phyloP scores from a whole-genome alignment of 768 basidiomycete species.

The Boletus pseudo-olivaceus region DNA sequence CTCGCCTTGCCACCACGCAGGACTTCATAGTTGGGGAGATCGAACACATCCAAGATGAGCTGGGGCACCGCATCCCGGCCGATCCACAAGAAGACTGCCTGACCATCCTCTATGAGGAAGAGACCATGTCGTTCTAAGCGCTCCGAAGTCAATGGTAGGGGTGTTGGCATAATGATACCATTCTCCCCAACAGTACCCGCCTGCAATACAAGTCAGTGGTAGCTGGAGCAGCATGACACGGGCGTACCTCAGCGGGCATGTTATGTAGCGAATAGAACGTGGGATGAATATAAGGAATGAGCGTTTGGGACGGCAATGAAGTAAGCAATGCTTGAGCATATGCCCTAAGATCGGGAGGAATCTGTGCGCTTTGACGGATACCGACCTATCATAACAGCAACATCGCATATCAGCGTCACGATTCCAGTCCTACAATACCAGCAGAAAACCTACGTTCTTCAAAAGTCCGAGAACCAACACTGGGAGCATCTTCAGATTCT shows the following conservation, averaged over 20 bases:
- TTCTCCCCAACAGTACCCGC: constrained; percentile 88
- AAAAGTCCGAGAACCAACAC: constrained; percentile 84
- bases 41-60: constrained; percentile 91
- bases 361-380: constrained; percentile 92
- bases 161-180: constrained; percentile 83
- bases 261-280: constrained; percentile 94
- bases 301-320: constrained; percentile 83
- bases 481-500: constrained; percentile 94
- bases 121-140: constrained; percentile 92
- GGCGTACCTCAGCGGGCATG: constrained; percentile 84
- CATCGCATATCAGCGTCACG: neutral
- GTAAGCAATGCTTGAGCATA: constrained; percentile 93
- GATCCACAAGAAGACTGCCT: constrained; percentile 97
- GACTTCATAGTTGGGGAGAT: constrained; percentile 81
- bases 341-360: constrained; percentile 93
- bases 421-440: neutral
- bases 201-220: constrained; percentile 36
- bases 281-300: constrained; percentile 94
- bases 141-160: constrained; percentile 92
- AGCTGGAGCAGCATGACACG: neutral
- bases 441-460: constrained; percentile 73
- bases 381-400: constrained; percentile 58
- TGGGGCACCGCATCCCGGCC: constrained; percentile 99
- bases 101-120: constrained; percentile 95
- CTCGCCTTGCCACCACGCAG: constrained; percentile 89